Base-by-base conservation (phyloP, 2,329 filamentous ascomycete genomes). In the Cercospora janseana region DNA sequence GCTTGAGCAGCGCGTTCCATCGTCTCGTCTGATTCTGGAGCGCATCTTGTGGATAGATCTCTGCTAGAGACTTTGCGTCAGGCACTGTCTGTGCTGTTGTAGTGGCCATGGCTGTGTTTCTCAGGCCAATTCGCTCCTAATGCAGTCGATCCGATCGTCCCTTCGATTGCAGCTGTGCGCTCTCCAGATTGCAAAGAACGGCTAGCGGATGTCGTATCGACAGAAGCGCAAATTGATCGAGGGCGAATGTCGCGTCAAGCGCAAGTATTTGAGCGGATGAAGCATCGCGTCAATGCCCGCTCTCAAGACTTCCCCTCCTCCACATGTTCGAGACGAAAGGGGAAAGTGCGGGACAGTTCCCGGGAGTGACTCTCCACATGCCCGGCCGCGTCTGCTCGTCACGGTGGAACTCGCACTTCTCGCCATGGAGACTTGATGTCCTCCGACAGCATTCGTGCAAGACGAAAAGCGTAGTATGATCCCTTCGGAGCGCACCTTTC, bases 21-120 rank as follows among this genome's bases (percentile, higher is more conserved):
- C 93, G 79, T 60, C 79, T 74, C 35, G 76, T 79, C 69, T 95
- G 87, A 20, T 77, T 72, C 6, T 78, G 68, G 13, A 90, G 72
- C 38, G 86, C 83, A 67, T 89, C 82, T 24, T 81, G 73, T 15
- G 88, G 86, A 72, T 97, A 97, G 66, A 96, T 88, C 67, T 92
- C 86, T 60, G 81, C 76, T 61, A 96, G 77, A 21, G 86, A 84
- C 60, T 78, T 79, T 50, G 87, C 86, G 58, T 86, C 81, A 52
- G 91, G 91, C 45, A 95, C 89, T 21, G 24, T 20, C 10, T 45
- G 13, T 24, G 42, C 27, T 24, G 34, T 29, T 12, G 44, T 10
- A 9, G 10, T 24, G 10, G 24, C 44, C 44, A 47, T 47, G 8
- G 15, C 18, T 40, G 24, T 34, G 21, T 20, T 20, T 20, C 32